Evolutionary conservation across 2,329 filamentous ascomycete species (phyloP).

Genomic region (Conoideocrella luteorostrata): DNA sequence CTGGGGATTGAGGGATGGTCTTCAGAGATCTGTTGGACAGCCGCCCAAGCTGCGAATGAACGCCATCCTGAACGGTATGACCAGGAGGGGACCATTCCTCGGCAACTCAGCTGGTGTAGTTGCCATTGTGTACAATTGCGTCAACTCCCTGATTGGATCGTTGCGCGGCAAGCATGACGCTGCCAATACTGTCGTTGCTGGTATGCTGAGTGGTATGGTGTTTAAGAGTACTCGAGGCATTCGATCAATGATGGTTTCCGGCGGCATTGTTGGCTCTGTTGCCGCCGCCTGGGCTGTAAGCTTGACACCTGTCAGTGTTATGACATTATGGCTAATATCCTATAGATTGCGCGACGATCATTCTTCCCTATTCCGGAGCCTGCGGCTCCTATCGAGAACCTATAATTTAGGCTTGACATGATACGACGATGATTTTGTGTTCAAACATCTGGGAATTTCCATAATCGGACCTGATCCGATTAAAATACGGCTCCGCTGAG

Average conservation of each 20-base stretch:
- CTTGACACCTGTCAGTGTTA: conserved; percentile 19
- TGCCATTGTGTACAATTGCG: conserved; percentile 90
- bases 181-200: conserved; percentile 80
- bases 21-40: conserved; percentile 68
- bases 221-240: conserved; percentile 94
- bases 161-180: conserved; percentile 81
- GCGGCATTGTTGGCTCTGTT: conserved; percentile 77
- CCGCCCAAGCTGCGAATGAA: conserved; percentile 91
- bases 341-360: conserved; percentile 32
- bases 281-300: conserved; percentile 89
- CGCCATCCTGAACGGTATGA: conserved; percentile 90
- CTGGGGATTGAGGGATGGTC: conserved; percentile 87
- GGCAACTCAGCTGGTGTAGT: conserved; percentile 95
- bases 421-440: conserved; percentile 41
- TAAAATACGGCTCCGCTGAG: conserved; percentile 2
- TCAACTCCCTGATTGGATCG: conserved; percentile 79
- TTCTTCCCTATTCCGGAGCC: conserved; percentile 35
- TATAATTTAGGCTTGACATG: conserved; percentile 18
- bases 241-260: conserved; percentile 90
- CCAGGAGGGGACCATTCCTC: conserved; percentile 84
- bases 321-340: conserved; percentile 6
- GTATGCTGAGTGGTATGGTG: conserved; percentile 81
- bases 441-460: conserved; percentile 12
- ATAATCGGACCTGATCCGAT: not conserved
- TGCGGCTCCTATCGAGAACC: conserved; percentile 17